Evolutionary conservation across 192 early-diverging fungal genomes (phyloP), one percentile per base, ranked within the genome.

Genomic region (Spizellomyces sp.): DNA sequence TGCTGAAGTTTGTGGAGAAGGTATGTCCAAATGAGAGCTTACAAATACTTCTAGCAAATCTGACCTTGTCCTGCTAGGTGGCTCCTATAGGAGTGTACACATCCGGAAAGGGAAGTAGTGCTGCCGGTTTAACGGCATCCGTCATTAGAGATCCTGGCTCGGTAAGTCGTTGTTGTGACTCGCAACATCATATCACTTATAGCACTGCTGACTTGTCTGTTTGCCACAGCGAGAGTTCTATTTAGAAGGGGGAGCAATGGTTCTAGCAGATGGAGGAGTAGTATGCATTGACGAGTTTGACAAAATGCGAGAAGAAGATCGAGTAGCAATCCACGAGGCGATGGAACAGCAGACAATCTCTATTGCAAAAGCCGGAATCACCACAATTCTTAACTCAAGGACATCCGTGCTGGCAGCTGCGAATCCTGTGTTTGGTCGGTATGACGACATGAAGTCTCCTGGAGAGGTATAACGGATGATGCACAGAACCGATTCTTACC

Each of bases 271-370:
- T 79, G 95, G 96, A 58, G 98, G 96, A 75, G 96, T 98, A 55
- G 96, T 99, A 47, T 99, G 98, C 83, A 99, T 99, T 77, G 98
- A 99, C 84, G 98, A 99, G 84, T 99, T 99, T 79, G 98, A 99
- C 81, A 99, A 99, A 85, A 99, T 99, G 98, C 87, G 96, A 69
- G 96, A 98, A 55, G 96, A 98, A 81, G 98, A 99, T 80, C 89
- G 96, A 56, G 98, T 99, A 6, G 96, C 98, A 10, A 99, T 99
- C 79, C 98, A 99, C 82, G 98, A 99, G 84, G 98, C 98, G 45
- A 99, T 99, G 98, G 96, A 99, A 79, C 98, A 99, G 83, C 97
- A 99, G 79, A 99, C 98, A 5, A 99, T 99, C 66, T 96, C 94
- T 12, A 99, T 99, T 79, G 98, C 98, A 62, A 99, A 99, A 81